Conservation (phyloP, 805 yeast species). For the Ogataea methylovora region DNA sequence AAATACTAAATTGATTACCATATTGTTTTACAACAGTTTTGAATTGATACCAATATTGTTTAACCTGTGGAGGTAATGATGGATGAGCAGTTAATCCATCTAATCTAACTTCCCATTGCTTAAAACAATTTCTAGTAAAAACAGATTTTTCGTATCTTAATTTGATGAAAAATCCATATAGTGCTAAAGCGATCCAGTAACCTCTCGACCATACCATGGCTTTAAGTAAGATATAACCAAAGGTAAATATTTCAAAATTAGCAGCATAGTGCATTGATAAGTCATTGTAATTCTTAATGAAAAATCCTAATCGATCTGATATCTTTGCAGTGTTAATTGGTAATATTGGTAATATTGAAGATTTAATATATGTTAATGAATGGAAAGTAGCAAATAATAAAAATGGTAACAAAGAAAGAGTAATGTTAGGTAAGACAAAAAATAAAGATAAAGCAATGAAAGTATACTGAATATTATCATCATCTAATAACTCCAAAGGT, state of each 20-base stretch:
- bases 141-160: constrained; percentile 70
- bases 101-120: constrained; percentile 55
- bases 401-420: constrained; percentile 66
- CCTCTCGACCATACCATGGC: constrained; percentile 49
- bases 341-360: constrained; percentile 58
- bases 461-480: constrained; percentile 52
- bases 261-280: constrained; percentile 53
- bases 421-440: constrained; percentile 48
- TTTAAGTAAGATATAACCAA: constrained; percentile 23
- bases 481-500: constrained; percentile 29
- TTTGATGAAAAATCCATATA: constrained; percentile 60
- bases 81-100: constrained; percentile 43
- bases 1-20: constrained; percentile 5
- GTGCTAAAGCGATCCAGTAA: constrained; percentile 51
- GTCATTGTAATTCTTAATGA: constrained; percentile 51
- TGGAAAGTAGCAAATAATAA: constrained; percentile 77
- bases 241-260: constrained; percentile 36
- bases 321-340: constrained; percentile 18
- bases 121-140: constrained; percentile 61
- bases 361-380: constrained; percentile 60
- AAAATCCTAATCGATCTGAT: constrained; percentile 26
- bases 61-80: constrained; percentile 38
- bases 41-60: constrained; percentile 36
- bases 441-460: constrained; percentile 47
- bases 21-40: constrained; percentile 24